Base-by-base conservation (phyloP, 2,329 filamentous ascomycete species). In the Phoma herbarum region DNA sequence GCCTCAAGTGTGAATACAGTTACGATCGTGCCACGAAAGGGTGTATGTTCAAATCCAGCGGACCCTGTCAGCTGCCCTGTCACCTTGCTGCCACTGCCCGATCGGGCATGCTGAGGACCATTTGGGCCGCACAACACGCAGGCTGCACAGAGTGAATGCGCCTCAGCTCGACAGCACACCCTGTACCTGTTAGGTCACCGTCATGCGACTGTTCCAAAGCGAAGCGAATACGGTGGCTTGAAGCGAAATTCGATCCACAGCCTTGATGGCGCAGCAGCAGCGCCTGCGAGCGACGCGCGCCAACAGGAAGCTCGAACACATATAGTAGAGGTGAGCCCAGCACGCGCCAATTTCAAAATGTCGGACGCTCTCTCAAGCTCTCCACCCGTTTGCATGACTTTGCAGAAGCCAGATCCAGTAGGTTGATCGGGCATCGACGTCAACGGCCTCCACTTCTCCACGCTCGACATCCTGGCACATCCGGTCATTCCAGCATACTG, bases 251-350 rank as follows among this genome's bases (percentile, higher is more conserved):
- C 48, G 44, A 35, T 45, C 51, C 45, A 54, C 50, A 51, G 50
- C 45, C 41, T 54, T 14, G 45, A 59, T 54, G 56, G 56, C 50
- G 56, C 51, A 60, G 57, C 47, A 53, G 45, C 39, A 59, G 44
- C 44, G 54, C 57, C 37, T 47, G 47, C 52, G 46, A 55, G 43
- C 28, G 52, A 55, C 43, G 52, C 57, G 57, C 52, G 47, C 57
- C 52, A 60, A 52, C 52, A 35, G 44, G 46, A 47, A 52, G 44
- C 45, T 60, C 50, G 53, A 62, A 66, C 63, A 68, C 63, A 62
- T 62, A 73, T 72, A 74, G 67, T 39, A 62, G 49, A 61, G 53
- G 43, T 58, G 54, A 58, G 52, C 50, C 47, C 48, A 55, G 60
- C 56, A 62, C 58, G 64, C 57, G 65, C 62, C 57, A 57, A 61